Percentiles rank a stretch among this genome's conserved stretches.
Conservation (phyloP, 2,329 filamentous ascomycete genomes). For the Aureobasidium subglaciale region DNA sequence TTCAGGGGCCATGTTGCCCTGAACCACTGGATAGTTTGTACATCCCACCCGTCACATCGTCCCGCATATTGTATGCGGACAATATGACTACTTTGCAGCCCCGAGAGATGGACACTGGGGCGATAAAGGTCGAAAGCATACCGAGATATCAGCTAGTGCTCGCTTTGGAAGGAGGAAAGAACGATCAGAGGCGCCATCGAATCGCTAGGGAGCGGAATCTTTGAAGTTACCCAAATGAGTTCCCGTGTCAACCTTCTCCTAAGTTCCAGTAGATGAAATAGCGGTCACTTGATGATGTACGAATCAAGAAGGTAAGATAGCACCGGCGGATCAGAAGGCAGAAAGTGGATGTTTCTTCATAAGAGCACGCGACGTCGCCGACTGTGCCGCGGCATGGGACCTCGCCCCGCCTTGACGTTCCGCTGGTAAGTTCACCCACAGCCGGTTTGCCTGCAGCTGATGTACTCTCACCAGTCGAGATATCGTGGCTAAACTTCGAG, state of each 20-base stretch:
- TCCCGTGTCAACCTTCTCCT: background rate
- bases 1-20: background rate
- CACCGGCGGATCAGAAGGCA: background rate
- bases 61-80: background rate
- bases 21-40: background rate
- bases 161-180: constrained; percentile 11
- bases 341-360: background rate
- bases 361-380: constrained; percentile 7
- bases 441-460: too few relatives aligned
- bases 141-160: background rate
- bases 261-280: background rate
- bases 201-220: background rate
- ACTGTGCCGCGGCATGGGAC: background rate
- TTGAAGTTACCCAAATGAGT: background rate
- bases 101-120: background rate
- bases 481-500: too few relatives aligned
- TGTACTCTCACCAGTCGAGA: too few relatives aligned
- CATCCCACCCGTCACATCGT: background rate
- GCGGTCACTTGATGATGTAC: constrained; percentile 2
- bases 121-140: background rate
- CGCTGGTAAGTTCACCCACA: background rate
- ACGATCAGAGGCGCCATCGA: background rate
- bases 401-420: background rate
- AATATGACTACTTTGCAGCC: background rate
- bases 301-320: constrained; percentile 9